phyloP scores from a whole-genome alignment of 2,329 filamentous ascomycete species.

The Epichloe sp. region DNA sequence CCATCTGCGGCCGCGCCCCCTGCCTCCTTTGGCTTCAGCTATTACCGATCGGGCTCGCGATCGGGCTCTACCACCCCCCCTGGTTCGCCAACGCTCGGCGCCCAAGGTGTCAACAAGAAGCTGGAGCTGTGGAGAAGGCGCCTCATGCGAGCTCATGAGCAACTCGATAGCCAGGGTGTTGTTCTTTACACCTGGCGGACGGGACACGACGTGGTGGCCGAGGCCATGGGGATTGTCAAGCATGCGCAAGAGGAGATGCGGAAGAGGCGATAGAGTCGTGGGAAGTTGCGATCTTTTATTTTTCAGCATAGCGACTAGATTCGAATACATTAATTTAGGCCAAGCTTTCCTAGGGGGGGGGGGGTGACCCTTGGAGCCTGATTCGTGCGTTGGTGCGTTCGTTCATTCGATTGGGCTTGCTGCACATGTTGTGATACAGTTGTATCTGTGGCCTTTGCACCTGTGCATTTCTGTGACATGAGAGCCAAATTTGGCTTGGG shows the following conservation, averaged over 20 bases:
- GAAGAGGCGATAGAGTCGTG: conserved; percentile 4
- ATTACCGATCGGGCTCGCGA: conserved; percentile 15
- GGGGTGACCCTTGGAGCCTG: too few relatives aligned
- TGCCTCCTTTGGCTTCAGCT: conserved; percentile 8
- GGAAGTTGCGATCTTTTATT: not conserved
- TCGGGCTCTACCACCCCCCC: conserved; percentile 22
- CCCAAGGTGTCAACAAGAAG: conserved; percentile 45
- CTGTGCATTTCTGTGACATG: too few relatives aligned
- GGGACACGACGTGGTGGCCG: conserved; percentile 54
- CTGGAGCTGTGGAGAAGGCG: conserved; percentile 59
- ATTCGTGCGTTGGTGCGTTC: too few relatives aligned
- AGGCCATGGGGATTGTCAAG: conserved; percentile 52
- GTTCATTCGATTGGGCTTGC: too few relatives aligned
- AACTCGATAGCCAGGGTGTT: conserved; percentile 52
- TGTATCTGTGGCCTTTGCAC: too few relatives aligned
- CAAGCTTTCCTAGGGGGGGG: accelerated
- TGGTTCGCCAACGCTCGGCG: conserved; percentile 21
- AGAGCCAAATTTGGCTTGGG: too few relatives aligned
- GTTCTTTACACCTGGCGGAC: conserved; percentile 59
- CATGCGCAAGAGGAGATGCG: conserved; percentile 32
- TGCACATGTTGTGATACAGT: too few relatives aligned
- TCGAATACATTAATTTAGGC: too few relatives aligned
- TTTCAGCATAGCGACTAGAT: not conserved
- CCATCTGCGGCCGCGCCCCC: conserved; percentile 15
- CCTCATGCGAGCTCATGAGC: conserved; percentile 50